Evolutionary conservation across 257 asterid species (phyloP), one percentile per base, ranked within the genome.

Genomic region (Capsicum pubescens): DNA sequence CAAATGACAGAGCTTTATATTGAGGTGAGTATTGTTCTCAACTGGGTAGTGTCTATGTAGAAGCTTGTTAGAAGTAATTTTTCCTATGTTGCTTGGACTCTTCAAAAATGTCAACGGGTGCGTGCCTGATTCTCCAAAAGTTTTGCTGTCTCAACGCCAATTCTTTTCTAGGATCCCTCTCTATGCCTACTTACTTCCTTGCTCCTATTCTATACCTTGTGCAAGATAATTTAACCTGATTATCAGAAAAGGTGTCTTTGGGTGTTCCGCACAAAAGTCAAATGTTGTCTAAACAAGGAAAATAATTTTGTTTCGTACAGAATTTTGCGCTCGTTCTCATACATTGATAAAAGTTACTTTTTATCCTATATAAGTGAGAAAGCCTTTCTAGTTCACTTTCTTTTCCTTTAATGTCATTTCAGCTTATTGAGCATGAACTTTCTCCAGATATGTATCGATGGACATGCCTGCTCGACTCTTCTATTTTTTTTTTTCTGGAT

Each of bases 1-100:
- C 98, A 96, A 88, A 87, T 93, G 93, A 92, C 88, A 42, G 98
- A 96, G 90, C 91, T 87, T 71, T 94, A 93, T 89, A 91, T 96
- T 85, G 97, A 94, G 99, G 99, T 95, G 90, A 93, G 48, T 76
- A 76, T 13, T 54, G 15, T 21, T 26, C 63, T 54, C 48, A 76
- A 26, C 64, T 76, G 64, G 63, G 26, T 50, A 7, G 32, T 4
- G 19, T 26, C 48, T 76, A 50, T 15, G 35, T 52, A 14, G 21
- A 26, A 52, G 59, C 21, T 76, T 74, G 80, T 52, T 55, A 15
- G 14, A 48, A 15, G 26, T 15, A 74, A 26, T 8, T 12, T 74
- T 21, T 39, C 52, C 58, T 39, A 39, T 39, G 44, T 39, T 39
- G 44, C 44, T 39, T 39, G 44, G 44, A 39, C 44, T 39, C 44